A percentile compares a stretch with the other conserved stretches of the same genome.
Conservation (phyloP, 108 stramenopile species). For the Cyclostephanos invisitatus region DNA sequence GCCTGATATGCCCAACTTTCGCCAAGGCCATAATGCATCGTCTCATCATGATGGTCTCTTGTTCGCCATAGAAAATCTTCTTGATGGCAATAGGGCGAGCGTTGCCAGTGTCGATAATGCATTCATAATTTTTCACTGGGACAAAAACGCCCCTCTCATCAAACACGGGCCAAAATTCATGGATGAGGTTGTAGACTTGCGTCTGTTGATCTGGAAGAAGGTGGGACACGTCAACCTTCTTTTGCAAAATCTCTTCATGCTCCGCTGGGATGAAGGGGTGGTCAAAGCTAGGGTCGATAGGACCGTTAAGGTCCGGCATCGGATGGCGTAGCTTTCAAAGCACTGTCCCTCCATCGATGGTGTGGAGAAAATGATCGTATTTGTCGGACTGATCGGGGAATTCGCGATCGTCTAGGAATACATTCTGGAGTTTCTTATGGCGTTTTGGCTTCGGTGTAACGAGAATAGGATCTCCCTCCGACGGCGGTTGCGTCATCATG, state of each 20-base stretch:
- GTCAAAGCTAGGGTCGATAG: constrained; percentile 9
- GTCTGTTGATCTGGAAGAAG: not conserved
- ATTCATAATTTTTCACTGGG: no score
- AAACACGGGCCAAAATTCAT: constrained; percentile 20
- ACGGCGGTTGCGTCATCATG: not conserved
- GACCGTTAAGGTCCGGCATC: constrained; percentile 1
- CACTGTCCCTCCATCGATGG: not conserved
- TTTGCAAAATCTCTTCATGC: not conserved
- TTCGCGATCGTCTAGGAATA: constrained; percentile 14
- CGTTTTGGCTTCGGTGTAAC: constrained; percentile 7
- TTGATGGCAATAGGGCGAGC: no score
- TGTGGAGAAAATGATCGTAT: constrained; percentile 1
- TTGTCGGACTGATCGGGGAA: constrained; percentile 16
- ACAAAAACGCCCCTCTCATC: no score
- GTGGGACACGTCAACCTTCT: constrained; percentile 1
- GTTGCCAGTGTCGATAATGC: no score
- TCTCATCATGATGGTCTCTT: not conserved
- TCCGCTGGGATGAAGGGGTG: not conserved
- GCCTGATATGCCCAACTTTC: not conserved
- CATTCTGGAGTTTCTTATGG: not conserved
- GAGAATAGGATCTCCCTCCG: not conserved
- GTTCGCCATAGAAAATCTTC: no score
- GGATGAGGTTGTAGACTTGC: not conserved
- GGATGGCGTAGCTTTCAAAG: constrained; percentile 15
- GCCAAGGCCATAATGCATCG: not conserved